Evolutionary conservation across 192 early-diverging fungal genomes (phyloP).

Genomic region (Gamsiella multidivaricata): DNA sequence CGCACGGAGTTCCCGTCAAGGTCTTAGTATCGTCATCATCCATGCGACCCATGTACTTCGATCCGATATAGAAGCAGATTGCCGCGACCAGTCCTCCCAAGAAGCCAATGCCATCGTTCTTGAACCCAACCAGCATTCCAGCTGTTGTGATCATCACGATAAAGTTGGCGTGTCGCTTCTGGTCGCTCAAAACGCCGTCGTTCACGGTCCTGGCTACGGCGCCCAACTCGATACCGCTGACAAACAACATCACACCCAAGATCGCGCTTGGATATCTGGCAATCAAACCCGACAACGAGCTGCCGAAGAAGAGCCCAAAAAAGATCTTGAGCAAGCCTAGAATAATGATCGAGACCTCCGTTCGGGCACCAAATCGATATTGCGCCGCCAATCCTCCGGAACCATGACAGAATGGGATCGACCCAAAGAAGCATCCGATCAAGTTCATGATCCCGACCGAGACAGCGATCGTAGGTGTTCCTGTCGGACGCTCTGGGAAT

Average conservation of each 20-base stretch:
- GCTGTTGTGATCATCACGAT: slow-evolving; percentile 79
- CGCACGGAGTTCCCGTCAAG: not conserved
- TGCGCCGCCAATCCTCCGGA: slow-evolving; percentile 92
- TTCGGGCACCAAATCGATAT: slow-evolving; percentile 92
- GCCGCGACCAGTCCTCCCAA: slow-evolving; percentile 65
- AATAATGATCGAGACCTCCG: slow-evolving; percentile 80
- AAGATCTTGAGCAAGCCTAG: slow-evolving; percentile 87
- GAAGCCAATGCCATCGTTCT: slow-evolving; percentile 87
- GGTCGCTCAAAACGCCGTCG: slow-evolving; percentile 58
- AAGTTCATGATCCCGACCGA: slow-evolving; percentile 86
- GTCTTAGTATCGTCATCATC: slow-evolving; percentile 16
- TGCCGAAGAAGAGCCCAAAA: slow-evolving; percentile 85
- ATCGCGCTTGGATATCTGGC: slow-evolving; percentile 78
- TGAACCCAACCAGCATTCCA: slow-evolving; percentile 76
- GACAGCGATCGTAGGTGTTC: slow-evolving; percentile 65
- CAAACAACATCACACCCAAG: slow-evolving; percentile 89
- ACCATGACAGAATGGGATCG: slow-evolving; percentile 85
- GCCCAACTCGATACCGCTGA: slow-evolving; percentile 82
- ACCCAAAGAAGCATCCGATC: slow-evolving; percentile 77
- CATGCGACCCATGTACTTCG: slow-evolving; percentile 12
- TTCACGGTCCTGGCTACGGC: slow-evolving; percentile 65
- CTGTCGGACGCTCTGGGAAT: slow-evolving; percentile 73
- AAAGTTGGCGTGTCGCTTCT: slow-evolving; percentile 66
- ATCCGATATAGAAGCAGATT: slow-evolving; percentile 32
- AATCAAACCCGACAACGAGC: slow-evolving; percentile 78